Conservation (phyloP, 352 stramenopile species). For the Thalassiosira hispida region DNA sequence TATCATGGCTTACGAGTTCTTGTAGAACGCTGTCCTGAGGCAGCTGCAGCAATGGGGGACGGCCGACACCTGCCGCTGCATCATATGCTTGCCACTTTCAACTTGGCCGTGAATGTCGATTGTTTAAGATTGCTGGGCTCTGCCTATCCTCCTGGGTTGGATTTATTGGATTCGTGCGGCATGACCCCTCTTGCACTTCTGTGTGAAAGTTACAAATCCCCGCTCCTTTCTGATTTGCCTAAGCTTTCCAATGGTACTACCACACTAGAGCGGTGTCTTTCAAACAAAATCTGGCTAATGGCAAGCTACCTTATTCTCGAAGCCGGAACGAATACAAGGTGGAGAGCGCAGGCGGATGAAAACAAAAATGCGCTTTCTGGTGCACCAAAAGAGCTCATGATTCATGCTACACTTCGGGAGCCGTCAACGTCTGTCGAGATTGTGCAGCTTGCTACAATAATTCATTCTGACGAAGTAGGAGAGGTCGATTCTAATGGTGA, state of each 20-base stretch:
- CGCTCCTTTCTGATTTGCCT: conserved; percentile 25
- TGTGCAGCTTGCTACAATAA: conserved; percentile 17
- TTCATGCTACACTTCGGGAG: conserved; percentile 29
- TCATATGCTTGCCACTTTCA: conserved; percentile 24
- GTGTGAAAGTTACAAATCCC: conserved; percentile 20
- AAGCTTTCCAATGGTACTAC: conserved; percentile 15
- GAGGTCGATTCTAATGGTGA: conserved; percentile 26
- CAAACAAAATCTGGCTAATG: conserved; percentile 34
- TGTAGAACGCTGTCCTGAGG: conserved; percentile 18
- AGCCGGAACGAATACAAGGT: conserved; percentile 19
- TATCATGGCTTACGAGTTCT: conserved; percentile 17
- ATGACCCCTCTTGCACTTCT: conserved; percentile 34
- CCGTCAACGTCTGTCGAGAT: conserved; percentile 27
- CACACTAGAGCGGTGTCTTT: conserved; percentile 20
- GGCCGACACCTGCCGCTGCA: conserved; percentile 15
- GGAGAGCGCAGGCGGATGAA: conserved; percentile 6
- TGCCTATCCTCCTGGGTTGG: conserved; percentile 25
- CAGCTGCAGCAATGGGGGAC: conserved; percentile 16
- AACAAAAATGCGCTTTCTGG: not conserved
- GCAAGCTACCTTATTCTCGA: conserved; percentile 21
- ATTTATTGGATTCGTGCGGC: conserved; percentile 5
- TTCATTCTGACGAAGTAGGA: not conserved
- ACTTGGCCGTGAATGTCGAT: conserved; percentile 34
- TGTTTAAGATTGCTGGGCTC: conserved; percentile 14
- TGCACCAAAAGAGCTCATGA: conserved; percentile 18